phyloP scores from a whole-genome alignment of 768 basidiomycete genomes.

The Termitomyces titanicus region DNA sequence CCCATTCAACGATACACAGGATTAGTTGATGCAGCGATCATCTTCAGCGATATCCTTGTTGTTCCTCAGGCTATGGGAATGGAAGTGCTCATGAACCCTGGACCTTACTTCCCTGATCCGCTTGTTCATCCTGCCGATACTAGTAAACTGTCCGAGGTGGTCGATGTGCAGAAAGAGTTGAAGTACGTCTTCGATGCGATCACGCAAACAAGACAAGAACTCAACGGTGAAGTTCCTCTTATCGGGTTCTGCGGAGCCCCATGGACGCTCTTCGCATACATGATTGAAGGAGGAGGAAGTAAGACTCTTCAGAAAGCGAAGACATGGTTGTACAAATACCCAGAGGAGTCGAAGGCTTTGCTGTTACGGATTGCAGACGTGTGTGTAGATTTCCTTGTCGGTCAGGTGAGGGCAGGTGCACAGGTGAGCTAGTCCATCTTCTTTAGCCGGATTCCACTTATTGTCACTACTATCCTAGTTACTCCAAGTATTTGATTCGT shows the following conservation, averaged over 20 bases:
- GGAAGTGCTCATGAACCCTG: conserved; percentile 92
- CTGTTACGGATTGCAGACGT: conserved; percentile 81
- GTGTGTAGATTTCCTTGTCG: conserved; percentile 86
- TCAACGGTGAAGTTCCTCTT: conserved; percentile 88
- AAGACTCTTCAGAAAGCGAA: conserved; percentile 91
- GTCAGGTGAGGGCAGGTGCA: conserved; percentile 92
- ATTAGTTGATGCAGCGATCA: conserved; percentile 92
- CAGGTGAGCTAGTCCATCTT: conserved; percentile 55
- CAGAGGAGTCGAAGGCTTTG: conserved; percentile 76
- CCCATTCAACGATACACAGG: conserved; percentile 87
- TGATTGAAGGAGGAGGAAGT: conserved; percentile 95
- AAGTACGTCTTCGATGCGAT: conserved; percentile 93
- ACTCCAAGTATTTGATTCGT: conserved; percentile 96
- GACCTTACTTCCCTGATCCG: conserved; percentile 85
- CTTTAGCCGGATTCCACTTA: neutral
- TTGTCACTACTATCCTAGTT: conserved; percentile 47
- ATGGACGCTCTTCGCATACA: conserved; percentile 97
- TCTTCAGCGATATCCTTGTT: conserved; percentile 98
- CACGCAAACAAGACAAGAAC: conserved; percentile 72
- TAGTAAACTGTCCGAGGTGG: conserved; percentile 49
- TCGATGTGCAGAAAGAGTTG: conserved; percentile 81
- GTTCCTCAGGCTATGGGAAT: conserved; percentile 98
- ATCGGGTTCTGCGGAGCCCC: conserved; percentile 98
- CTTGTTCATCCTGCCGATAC: conserved; percentile 76
- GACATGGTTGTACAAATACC: conserved; percentile 91